phyloP scores from a whole-genome alignment of 108 stramenopile species.

The Cylindrotheca fusiformis region DNA sequence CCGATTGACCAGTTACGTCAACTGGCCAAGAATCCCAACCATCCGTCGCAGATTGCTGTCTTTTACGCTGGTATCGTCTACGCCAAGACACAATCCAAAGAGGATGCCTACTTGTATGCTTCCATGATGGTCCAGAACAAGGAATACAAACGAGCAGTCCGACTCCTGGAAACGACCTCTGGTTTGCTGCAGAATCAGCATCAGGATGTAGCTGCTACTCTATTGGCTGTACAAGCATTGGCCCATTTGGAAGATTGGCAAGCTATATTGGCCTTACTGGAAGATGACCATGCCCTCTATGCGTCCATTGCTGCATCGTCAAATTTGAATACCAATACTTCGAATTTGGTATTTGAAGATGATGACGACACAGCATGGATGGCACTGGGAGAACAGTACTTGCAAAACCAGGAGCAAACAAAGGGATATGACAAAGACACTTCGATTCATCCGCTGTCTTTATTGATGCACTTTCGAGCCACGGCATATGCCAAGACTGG shows the following conservation, averaged over 20 bases:
- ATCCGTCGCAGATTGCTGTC: constrained; percentile 49
- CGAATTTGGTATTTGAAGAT: constrained; percentile 22
- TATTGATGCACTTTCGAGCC: constrained; percentile 55
- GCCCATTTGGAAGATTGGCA: constrained; percentile 41
- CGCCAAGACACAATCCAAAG: constrained; percentile 46
- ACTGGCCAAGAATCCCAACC: constrained; percentile 19
- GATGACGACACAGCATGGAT: constrained; percentile 46
- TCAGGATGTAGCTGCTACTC: constrained; percentile 24
- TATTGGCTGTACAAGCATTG: constrained; percentile 44
- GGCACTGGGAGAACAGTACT: constrained; percentile 3
- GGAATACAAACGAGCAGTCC: constrained; percentile 50
- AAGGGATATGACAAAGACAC: background rate
- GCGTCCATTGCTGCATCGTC: constrained; percentile 3
- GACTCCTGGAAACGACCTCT: constrained; percentile 48
- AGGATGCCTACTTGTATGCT: constrained; percentile 70
- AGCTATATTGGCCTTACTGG: constrained; percentile 35
- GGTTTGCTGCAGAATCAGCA: constrained; percentile 26
- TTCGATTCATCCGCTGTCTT: constrained; percentile 64
- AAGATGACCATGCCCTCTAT: constrained; percentile 30
- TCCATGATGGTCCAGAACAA: constrained; percentile 40
- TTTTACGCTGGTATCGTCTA: constrained; percentile 63
- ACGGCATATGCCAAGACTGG: constrained; percentile 63
- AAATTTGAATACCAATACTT: constrained; percentile 6
- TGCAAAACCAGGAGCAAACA: constrained; percentile 2
- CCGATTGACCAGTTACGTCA: constrained; percentile 21